Conservation (phyloP, 2,329 filamentous ascomycete species). For the Paraphaeosphaeria sporulosa region DNA sequence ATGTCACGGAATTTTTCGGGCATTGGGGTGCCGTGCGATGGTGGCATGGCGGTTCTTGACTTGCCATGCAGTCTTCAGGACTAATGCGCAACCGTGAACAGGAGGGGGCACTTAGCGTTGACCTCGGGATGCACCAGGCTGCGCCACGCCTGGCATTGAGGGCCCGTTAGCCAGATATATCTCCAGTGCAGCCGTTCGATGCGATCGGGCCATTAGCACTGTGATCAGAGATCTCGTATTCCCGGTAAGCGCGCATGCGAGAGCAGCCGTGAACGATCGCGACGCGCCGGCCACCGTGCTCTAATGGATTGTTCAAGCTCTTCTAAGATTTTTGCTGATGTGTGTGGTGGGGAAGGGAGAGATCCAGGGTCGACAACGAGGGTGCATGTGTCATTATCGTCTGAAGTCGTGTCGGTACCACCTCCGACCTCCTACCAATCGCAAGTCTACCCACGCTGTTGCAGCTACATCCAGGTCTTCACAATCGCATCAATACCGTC, state of each 20-base stretch:
- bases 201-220: background rate
- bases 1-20: background rate
- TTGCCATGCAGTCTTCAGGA: background rate
- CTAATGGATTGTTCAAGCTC: background rate
- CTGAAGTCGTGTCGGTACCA: background rate
- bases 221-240: background rate
- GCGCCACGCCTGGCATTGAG: slow-evolving; percentile 2
- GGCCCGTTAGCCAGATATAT: slow-evolving; percentile 6
- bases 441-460: background rate
- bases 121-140: background rate
- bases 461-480: background rate
- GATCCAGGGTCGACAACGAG: background rate
- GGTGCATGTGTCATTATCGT: background rate
- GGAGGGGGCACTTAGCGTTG: slow-evolving; percentile 2
- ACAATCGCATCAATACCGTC: background rate
- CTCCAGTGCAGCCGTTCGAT: background rate
- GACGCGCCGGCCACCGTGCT: background rate
- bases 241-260: background rate
- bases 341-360: background rate
- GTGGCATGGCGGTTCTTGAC: background rate
- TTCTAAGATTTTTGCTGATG: background rate
- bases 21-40: background rate
- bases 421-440: background rate
- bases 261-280: background rate
- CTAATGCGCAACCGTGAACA: slow-evolving; percentile 2